Conservation (phyloP, 371 early-diverging fungal species). For the Apophysomyces sp. region DNA sequence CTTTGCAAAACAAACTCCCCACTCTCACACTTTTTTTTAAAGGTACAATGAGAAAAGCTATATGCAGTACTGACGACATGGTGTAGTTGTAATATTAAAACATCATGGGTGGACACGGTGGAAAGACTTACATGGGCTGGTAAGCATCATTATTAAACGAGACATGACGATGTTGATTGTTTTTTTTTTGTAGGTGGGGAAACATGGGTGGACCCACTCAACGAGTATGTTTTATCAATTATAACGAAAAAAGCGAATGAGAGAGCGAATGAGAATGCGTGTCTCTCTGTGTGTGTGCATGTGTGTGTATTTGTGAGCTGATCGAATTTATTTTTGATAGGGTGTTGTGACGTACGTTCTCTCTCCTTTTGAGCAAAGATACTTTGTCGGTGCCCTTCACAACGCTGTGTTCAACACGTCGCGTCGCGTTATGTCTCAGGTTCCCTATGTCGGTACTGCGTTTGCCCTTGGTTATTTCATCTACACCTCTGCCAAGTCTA, state of each 20-base stretch:
- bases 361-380: constrained; percentile 79
- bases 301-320: no score
- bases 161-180: not conserved
- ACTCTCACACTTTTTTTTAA: not conserved
- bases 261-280: not conserved
- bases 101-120: constrained; percentile 41
- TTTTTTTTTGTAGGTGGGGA: constrained; percentile 64
- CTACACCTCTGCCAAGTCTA: constrained; percentile 61
- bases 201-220: constrained; percentile 74
- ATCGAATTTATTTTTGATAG: constrained; percentile 24
- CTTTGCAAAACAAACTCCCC: not conserved
- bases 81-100: not conserved
- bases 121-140: constrained; percentile 46
- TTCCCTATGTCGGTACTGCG: constrained; percentile 73
- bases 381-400: constrained; percentile 72
- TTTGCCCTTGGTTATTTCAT: constrained; percentile 62
- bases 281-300: no score
- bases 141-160: constrained; percentile 8
- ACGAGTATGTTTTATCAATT: constrained; percentile 30
- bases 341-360: constrained; percentile 73
- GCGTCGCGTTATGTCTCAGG: constrained; percentile 70
- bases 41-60: not conserved
- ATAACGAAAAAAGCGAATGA: not conserved
- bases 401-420: constrained; percentile 79
- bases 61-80: no score